A percentile compares a stretch with the other conserved stretches of the same genome.
Evolutionary conservation across 1,139 yeast species (phyloP).

Genomic region (Yamadazyma pseudoaaseri): DNA sequence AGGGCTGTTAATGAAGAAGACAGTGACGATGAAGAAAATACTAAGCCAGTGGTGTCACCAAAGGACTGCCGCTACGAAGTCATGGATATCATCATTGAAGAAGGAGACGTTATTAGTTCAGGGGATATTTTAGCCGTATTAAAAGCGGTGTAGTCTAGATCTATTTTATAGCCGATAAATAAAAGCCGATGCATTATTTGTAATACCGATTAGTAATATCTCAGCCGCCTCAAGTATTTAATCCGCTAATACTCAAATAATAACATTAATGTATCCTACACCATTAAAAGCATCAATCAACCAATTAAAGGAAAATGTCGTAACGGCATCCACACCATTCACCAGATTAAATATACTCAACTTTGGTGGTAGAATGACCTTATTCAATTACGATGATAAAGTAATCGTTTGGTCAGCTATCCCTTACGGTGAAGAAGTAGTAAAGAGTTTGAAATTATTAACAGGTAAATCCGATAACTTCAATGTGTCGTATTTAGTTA

Average conservation of each 20-base stretch:
- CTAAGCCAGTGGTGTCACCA: background rate
- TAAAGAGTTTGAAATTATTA: constrained; percentile 35
- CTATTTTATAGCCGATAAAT: background rate
- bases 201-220: background rate
- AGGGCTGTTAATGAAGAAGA: constrained; percentile 13
- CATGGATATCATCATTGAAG: constrained; percentile 24
- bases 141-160: constrained; percentile 7
- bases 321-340: constrained; percentile 51
- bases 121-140: constrained; percentile 20
- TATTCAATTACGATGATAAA: constrained; percentile 35
- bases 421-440: constrained; percentile 52
- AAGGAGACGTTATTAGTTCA: constrained; percentile 31
- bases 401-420: constrained; percentile 61
- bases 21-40: constrained; percentile 11
- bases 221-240: background rate
- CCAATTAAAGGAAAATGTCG: constrained; percentile 44
- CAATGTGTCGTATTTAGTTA: constrained; percentile 40
- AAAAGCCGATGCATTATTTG: background rate
- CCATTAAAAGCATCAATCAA: constrained; percentile 42
- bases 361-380: constrained; percentile 64
- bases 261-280: constrained; percentile 25
- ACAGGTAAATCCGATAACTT: constrained; percentile 30
- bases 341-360: constrained; percentile 37
- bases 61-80: constrained; percentile 16
- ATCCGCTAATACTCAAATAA: background rate